Percentiles rank a stretch among this genome's conserved stretches.
Conservation (phyloP, 2,329 filamentous ascomycete species). For the Pseudopyricularia cyperi region DNA sequence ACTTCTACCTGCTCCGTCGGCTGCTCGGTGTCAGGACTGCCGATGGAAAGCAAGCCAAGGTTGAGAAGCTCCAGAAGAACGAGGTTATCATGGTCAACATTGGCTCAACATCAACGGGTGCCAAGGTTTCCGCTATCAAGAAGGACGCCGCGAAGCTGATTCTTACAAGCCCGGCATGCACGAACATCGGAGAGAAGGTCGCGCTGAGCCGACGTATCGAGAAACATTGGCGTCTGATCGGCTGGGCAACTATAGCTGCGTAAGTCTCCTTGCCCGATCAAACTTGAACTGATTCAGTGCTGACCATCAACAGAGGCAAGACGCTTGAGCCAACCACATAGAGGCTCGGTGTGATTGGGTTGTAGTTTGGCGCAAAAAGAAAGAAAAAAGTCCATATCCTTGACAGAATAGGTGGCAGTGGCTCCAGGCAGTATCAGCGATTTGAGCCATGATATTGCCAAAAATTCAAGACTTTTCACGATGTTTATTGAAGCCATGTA, state of each 20-base stretch:
- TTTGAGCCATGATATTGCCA: background rate
- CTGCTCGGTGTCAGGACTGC: slow-evolving; percentile 94
- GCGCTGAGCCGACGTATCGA: slow-evolving; percentile 92
- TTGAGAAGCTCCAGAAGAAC: slow-evolving; percentile 95
- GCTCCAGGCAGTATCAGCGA: background rate
- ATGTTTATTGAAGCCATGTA: too few relatives aligned
- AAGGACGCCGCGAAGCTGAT: slow-evolving; percentile 93
- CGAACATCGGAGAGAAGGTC: slow-evolving; percentile 96
- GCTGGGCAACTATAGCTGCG: slow-evolving; percentile 73
- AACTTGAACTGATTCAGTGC: background rate
- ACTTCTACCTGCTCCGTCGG: slow-evolving; percentile 94
- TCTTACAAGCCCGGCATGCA: slow-evolving; percentile 88
- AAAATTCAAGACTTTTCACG: background rate
- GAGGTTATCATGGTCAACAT: slow-evolving; percentile 99
- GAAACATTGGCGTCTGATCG: slow-evolving; percentile 96
- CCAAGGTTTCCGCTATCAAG: slow-evolving; percentile 94
- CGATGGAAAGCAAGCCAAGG: slow-evolving; percentile 98
- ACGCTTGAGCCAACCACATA: slow-evolving; percentile 14
- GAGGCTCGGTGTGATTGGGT: background rate
- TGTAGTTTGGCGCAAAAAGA: background rate
- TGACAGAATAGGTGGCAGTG: background rate
- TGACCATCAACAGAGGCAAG: slow-evolving; percentile 5
- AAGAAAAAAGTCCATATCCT: background rate
- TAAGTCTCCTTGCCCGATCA: slow-evolving; percentile 22
- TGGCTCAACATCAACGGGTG: slow-evolving; percentile 90